Base-by-base conservation (phyloP, 768 basidiomycete species). In the Gloeopeniophorella convolvens region DNA sequence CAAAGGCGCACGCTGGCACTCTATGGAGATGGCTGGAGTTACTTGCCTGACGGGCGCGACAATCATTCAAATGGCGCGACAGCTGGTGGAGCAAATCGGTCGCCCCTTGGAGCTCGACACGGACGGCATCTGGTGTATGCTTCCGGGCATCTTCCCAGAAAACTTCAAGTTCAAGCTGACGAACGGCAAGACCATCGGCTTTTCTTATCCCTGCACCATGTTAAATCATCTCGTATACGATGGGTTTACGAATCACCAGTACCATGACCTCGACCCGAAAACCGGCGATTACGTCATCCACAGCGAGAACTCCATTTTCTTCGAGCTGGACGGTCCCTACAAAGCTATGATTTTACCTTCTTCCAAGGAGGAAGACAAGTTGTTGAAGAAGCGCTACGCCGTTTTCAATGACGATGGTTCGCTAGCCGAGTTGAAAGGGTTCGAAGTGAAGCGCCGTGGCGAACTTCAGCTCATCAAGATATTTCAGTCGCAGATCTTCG, bases 1-100 rank as follows among this genome's bases (percentile, higher is more conserved):
- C 33, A 98, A 99, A 65, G 96, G 96, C 45, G 96, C 96, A 15
- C 75, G 96, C 26, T 99, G 96, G 96, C 94, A 97, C 66, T 98
- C 95, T 24, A 97, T 99, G 96, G 96, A 99, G 72, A 99, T 99
- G 96, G 96, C 96, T 1, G 96, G 96, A 6, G 97, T 99, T 55
- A 98, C 96, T 10, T 99, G 96, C 69, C 72, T 98, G 45, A 98
- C 96, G 0, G 96, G 96, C 33, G 93, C 96, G 16, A 89, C 82
- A 5, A 98, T 99, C 70, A 98, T 99, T 59, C 95, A 99, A 65
- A 94, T 99, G 91, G 95, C 96, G 12, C 82, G 96, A 31, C 85
- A 93, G 50, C 77, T 98, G 26, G 96, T 99, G 18, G 96, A 99
- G 60, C 91, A 96, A 68, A 93, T 99, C 47, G 96, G 96, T 3